phyloP scores from a whole-genome alignment of 2,329 filamentous ascomycete genomes.

The Paraconiothyrium brasiliense region DNA sequence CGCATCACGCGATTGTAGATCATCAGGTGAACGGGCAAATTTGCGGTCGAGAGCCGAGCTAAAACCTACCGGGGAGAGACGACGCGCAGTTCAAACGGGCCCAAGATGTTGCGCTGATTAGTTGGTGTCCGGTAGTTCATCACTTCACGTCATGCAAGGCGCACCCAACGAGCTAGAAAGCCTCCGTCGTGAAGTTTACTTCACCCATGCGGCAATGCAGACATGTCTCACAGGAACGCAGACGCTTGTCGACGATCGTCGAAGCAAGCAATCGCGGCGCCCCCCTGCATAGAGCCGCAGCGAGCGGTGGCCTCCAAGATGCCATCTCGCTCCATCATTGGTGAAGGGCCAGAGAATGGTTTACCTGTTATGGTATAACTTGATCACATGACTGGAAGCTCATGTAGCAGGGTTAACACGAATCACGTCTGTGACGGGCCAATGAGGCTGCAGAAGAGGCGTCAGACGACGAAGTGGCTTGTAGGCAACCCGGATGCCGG shows the following conservation, averaged over 20 bases:
- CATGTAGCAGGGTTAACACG: conserved; percentile 36
- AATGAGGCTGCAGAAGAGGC: conserved; percentile 42
- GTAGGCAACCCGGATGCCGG: conserved; percentile 39
- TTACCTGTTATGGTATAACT: conserved; percentile 31
- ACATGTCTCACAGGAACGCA: conserved; percentile 27
- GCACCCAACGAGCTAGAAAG: not conserved
- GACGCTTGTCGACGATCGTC: conserved; percentile 13
- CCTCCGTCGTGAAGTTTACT: not conserved
- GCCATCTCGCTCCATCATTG: conserved; percentile 34
- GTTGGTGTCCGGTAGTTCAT: not conserved
- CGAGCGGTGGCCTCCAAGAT: conserved; percentile 31
- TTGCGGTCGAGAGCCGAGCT: not conserved
- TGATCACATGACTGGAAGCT: conserved; percentile 40
- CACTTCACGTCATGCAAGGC: not conserved
- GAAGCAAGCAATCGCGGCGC: conserved; percentile 17
- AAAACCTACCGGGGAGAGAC: not conserved
- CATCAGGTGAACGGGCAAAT: not conserved
- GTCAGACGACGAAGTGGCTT: conserved; percentile 40
- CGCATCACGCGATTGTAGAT: not conserved
- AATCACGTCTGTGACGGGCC: conserved; percentile 38
- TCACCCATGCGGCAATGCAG: conserved; percentile 15
- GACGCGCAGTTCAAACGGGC: not conserved
- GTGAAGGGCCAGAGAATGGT: conserved; percentile 23
- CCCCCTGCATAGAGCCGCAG: conserved; percentile 37
- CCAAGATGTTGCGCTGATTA: not conserved